Percentiles rank a stretch among this genome's conserved stretches.
Evolutionary conservation across 371 early-diverging fungal species (phyloP).

Genomic region (Apophysomyces elegans): DNA sequence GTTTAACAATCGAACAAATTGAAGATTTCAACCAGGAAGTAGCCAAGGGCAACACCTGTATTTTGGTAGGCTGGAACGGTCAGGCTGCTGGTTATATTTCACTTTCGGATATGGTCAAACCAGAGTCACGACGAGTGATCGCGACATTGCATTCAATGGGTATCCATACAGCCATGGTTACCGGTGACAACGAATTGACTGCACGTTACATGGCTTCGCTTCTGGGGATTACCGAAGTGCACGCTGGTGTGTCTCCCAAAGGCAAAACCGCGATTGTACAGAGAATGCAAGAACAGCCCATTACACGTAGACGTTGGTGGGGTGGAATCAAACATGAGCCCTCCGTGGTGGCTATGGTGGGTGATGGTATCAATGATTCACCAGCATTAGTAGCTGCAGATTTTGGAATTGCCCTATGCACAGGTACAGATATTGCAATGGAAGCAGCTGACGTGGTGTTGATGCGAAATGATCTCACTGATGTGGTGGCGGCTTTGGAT

Average conservation of each 20-base stretch:
- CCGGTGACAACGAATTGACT: constrained; percentile 90
- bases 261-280: constrained; percentile 86
- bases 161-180: constrained; percentile 85
- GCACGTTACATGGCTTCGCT: constrained; percentile 74
- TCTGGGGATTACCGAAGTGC: constrained; percentile 79
- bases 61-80: constrained; percentile 73
- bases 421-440: constrained; percentile 95
- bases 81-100: constrained; percentile 77
- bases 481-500: constrained; percentile 87
- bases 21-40: constrained; percentile 39
- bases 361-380: constrained; percentile 99
- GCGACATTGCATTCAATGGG: constrained; percentile 76
- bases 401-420: constrained; percentile 93
- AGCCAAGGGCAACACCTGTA: constrained; percentile 77
- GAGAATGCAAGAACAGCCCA: constrained; percentile 53
- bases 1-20: constrained; percentile 36
- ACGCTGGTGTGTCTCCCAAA: constrained; percentile 91
- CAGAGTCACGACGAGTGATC: constrained; percentile 75
- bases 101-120: constrained; percentile 85
- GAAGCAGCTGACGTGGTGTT: constrained; percentile 91
- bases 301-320: constrained; percentile 6
- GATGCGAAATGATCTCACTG: constrained; percentile 82
- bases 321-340: neutral
- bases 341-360: constrained; percentile 90
- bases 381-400: constrained; percentile 93